phyloP scores from a whole-genome alignment of 2,329 filamentous ascomycete genomes.

The Daldinia sp. region DNA sequence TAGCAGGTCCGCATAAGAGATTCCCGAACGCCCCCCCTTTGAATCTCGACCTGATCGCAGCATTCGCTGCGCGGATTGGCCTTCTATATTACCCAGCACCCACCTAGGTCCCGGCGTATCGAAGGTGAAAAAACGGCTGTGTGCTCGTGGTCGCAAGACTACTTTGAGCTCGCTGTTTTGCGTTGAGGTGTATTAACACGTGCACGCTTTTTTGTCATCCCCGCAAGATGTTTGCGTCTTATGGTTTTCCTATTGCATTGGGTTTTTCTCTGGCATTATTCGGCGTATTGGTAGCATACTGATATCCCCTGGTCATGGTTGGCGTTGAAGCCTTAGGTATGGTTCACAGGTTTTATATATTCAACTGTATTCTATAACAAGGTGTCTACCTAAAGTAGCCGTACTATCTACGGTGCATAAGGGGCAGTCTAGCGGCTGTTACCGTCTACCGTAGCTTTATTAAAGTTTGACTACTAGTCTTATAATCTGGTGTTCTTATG shows the following conservation, averaged over 20 bases:
- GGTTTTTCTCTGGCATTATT: slow-evolving; percentile 30
- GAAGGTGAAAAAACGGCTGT: slow-evolving; percentile 29
- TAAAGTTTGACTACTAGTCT: neutral
- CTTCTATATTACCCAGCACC: slow-evolving; percentile 42
- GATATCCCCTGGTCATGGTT: slow-evolving; percentile 23
- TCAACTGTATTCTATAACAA: neutral
- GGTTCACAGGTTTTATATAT: slow-evolving; percentile 20
- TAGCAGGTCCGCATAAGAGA: slow-evolving; percentile 47
- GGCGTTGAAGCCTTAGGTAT: slow-evolving; percentile 2
- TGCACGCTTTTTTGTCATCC: slow-evolving; percentile 21
- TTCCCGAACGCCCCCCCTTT: slow-evolving; percentile 37
- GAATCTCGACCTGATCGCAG: slow-evolving; percentile 42
- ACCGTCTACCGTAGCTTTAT: neutral
- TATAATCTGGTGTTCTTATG: neutral
- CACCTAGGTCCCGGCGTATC: slow-evolving; percentile 30
- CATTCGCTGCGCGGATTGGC: slow-evolving; percentile 42
- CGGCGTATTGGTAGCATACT: slow-evolving; percentile 32
- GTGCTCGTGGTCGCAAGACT: slow-evolving; percentile 40
- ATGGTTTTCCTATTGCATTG: slow-evolving; percentile 11
- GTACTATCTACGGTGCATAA: neutral
- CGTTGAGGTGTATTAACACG: slow-evolving; percentile 24
- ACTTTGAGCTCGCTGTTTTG: slow-evolving; percentile 43
- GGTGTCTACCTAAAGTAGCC: neutral
- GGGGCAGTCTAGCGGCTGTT: neutral
- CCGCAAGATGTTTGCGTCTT: slow-evolving; percentile 20